Evolutionary conservation across 2,329 filamentous ascomycete genomes (phyloP), one percentile per base, ranked within the genome.

Genomic region (Colletotrichum costaricense): DNA sequence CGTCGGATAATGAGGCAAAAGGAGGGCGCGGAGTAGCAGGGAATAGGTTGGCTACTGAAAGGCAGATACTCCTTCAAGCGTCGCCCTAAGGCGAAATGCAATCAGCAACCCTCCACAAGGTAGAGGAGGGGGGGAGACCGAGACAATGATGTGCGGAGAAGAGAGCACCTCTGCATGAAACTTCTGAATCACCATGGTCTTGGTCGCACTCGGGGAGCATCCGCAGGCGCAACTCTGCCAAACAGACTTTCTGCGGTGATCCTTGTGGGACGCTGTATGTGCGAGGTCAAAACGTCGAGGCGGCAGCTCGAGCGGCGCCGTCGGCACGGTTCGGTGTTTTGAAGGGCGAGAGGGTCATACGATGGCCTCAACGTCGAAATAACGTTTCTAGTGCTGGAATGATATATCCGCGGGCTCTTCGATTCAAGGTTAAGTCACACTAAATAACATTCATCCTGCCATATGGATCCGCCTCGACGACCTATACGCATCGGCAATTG

Each of bases 401-500:
- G 7, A 35, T 6, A 19, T 67, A 12, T 42, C 38, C 42, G n/a
- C 56, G n/a, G 35, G 24, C n/a, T 26, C 22, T 49, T 54, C 33
- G 19, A 22, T 35, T 35, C n/a, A 26, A 19, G 38, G 38, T 42
- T 19, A 19, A 42, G 8, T 6, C 6, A 24, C 5, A 26, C 22
- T 22, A 7, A 30, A 30, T 35, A 24, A 19, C 9, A 9, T 72
- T 63, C 42, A 16, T 42, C 16, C 16, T 42, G 14, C 38, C 38
- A 42, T 42, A 42, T 42, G 38, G 38, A 19, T 42, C 38, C 57
- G 9, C 19, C 68, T 11, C 49, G 38, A 59, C 76, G 82, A 8
- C 78, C 81, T 2, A 82, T 83, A 11, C 79, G 80, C 16, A 81
- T 82, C 42, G 80, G 78, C 54, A 82, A 82, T 30, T 80, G 81